A percentile compares a stretch with the other conserved stretches of the same genome.
Evolutionary conservation across 805 yeast species (phyloP).

Genomic region (Tetrapisispora iriomotensis): DNA sequence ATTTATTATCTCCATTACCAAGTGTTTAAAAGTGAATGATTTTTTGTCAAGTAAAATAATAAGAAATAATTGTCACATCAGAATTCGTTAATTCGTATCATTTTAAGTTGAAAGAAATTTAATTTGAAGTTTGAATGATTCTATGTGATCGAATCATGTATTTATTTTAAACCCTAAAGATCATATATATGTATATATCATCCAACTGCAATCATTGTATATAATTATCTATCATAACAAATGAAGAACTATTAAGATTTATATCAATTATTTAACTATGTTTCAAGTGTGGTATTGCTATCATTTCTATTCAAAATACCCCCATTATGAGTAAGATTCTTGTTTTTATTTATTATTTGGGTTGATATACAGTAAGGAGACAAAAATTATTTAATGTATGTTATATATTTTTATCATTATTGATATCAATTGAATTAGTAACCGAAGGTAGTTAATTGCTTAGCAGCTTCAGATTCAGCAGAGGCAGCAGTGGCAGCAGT

Average conservation of each 20-base stretch:
- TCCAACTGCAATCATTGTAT: background rate
- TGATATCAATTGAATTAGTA: constrained; percentile 49
- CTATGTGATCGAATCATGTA: background rate
- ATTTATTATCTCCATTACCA: constrained; percentile 30
- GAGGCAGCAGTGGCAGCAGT: constrained; percentile 76
- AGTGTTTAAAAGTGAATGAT: constrained; percentile 21
- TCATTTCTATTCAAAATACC: no score
- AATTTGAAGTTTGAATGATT: background rate
- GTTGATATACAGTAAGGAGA: constrained; percentile 3
- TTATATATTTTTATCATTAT: background rate
- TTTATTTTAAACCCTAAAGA: background rate
- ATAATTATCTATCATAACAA: background rate
- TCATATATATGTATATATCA: background rate
- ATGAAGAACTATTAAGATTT: background rate
- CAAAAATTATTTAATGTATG: constrained; percentile 1
- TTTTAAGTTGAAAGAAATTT: no score
- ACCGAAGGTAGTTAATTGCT: constrained; percentile 94
- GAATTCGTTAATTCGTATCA: no score
- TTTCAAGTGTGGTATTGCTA: no score
- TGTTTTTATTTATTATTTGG: constrained; percentile 4
- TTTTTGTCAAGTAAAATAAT: background rate
- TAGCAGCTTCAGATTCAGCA: constrained; percentile 83
- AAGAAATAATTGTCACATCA: no score
- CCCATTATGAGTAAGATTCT: background rate
- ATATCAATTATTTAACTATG: no score